Base-by-base conservation (phyloP, 1,139 yeast genomes). In the Hemisphaericaspora lyxosophila region DNA sequence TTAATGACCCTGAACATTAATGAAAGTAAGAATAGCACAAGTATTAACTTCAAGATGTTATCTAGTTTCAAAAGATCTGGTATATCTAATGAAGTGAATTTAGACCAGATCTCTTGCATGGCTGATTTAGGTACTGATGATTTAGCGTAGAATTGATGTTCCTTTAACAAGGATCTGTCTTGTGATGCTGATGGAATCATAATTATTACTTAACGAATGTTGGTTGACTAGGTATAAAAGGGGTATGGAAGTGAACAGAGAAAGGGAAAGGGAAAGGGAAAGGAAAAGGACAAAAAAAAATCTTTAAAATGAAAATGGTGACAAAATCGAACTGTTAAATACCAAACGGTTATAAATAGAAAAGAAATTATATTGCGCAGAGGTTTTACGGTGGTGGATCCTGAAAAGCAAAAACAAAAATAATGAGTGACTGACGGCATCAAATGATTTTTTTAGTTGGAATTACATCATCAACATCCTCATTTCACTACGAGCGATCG, bases 141-240 rank as follows among this genome's bases (percentile, higher is more conserved):
- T 17, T 38, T 38, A 13, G 41, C 61, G 35, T 60, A 62, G 42
- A 59, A 62, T 20, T 59, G 59, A 44, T 62, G 67, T 36, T 62
- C 68, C 27, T 53, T 45, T 34, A 62, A 50, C 31, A 62, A 46
- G 25, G 41, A 40, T 14, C 40, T 34, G 38, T 62, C 68, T 26
- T 50, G 35, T 4, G 55, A 44, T 12, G 66, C 55, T 25, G 39
- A 35, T 13, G 56, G 57, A 27, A 47, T 47, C 50, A 47, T 47
- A 17, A 4, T 35, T 15, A 12, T 28, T 14, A 13, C 2, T 22
- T 4, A n/a, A 27, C 8, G 29, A 13, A n/a, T 26, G 9, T 27
- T n/a, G 4, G 14, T 6, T n/a, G n/a, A n/a, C n/a, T n/a, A n/a
- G n/a, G n/a, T n/a, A n/a, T n/a, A n/a, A n/a, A n/a, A n/a, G n/a